Conservation (phyloP, 495 filamentous ascomycete genomes). For the Penicillium taxi region DNA sequence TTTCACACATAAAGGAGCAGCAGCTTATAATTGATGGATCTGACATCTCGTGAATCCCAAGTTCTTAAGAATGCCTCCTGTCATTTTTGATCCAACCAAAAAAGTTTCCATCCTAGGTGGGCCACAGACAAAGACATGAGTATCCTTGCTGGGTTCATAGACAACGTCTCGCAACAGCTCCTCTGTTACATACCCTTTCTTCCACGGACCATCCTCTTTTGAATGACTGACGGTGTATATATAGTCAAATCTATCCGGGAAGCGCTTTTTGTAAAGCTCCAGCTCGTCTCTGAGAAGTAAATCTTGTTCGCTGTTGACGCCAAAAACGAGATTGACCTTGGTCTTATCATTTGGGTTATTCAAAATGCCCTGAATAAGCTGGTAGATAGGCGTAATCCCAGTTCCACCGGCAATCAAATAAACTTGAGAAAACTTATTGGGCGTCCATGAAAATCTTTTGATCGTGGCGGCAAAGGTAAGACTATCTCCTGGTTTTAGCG, state of each 20-base stretch:
- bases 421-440: slow-evolving; percentile 48
- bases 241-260: slow-evolving; percentile 50
- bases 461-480: slow-evolving; percentile 46
- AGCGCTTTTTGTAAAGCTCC: slow-evolving; percentile 41
- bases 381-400: slow-evolving; percentile 57
- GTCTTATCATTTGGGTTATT: slow-evolving; percentile 54
- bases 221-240: slow-evolving; percentile 52
- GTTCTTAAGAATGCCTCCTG: neutral
- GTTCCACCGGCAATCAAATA: slow-evolving; percentile 56
- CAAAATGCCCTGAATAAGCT: slow-evolving; percentile 53
- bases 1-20: neutral
- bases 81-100: neutral
- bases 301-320: slow-evolving; percentile 55
- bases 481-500: slow-evolving; percentile 49
- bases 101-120: neutral
- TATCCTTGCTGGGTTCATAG: slow-evolving; percentile 22
- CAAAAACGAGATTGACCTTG: slow-evolving; percentile 56
- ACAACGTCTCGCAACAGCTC: slow-evolving; percentile 47
- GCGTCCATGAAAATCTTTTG: slow-evolving; percentile 45
- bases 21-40: neutral
- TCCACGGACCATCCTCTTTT: slow-evolving; percentile 23
- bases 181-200: slow-evolving; percentile 50
- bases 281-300: slow-evolving; percentile 51
- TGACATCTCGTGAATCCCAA: neutral
- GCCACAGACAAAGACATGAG: slow-evolving; percentile 50